Evolutionary conservation across 164 flowering plant genomes (phyloP).

Genomic region (Magnolia kwangsiensis): DNA sequence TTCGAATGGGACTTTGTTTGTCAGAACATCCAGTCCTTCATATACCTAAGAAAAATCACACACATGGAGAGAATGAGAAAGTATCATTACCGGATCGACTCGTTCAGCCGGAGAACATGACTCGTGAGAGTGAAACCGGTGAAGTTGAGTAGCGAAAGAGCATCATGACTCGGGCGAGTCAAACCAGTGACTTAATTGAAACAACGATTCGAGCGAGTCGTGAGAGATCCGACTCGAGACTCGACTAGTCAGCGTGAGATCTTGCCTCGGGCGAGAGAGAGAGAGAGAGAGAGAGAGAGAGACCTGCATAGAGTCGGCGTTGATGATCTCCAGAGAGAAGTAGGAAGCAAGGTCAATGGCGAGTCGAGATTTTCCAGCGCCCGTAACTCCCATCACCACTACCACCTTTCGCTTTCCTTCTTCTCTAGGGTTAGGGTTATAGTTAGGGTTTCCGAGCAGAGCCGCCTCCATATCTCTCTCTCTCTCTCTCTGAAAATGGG

Average conservation of each 20-base stretch:
- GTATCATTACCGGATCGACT: not conserved
- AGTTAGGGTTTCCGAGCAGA: conserved; percentile 7
- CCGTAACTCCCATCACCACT: conserved; percentile 89
- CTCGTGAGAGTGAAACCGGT: too few species aligned
- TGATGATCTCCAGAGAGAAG: conserved; percentile 81
- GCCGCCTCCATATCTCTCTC: conserved; percentile 5
- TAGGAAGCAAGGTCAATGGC: conserved; percentile 81
- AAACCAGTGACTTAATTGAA: too few species aligned
- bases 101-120: too few species aligned
- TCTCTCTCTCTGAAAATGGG: not conserved
- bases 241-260: too few species aligned
- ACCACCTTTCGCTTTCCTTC: conserved; percentile 45
- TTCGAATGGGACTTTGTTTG: conserved; percentile 71
- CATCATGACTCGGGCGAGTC: too few species aligned
- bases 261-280: not conserved
- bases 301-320: conserved; percentile 96
- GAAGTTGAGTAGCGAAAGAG: too few species aligned
- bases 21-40: conserved; percentile 78
- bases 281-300: not conserved
- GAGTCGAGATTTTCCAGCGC: conserved; percentile 77
- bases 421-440: conserved; percentile 18
- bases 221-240: not conserved
- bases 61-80: not conserved
- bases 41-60: conserved; percentile 40
- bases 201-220: too few species aligned